Evolutionary conservation across 495 filamentous ascomycete species (phyloP), one percentile per base, ranked within the genome.

Genomic region (Aspergillus avenaceus): DNA sequence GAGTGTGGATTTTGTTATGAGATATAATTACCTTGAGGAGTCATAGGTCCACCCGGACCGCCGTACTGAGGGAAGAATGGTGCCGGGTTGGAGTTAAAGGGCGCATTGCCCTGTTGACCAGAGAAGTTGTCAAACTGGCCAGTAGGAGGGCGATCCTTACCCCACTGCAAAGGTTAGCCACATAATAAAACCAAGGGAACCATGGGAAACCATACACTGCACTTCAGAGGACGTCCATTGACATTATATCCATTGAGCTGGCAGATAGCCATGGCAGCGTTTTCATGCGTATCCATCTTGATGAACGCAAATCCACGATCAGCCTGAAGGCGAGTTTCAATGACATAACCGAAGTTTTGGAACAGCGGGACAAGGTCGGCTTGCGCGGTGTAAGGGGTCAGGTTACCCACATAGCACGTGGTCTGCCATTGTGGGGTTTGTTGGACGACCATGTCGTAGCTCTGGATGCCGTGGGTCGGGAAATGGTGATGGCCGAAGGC

Each of bases 351-450:
- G 55, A 97, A 99, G 74, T 97, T 97, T 67, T 95, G 89, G 78
- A 99, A 99, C 36, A 99, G 78, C 2, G 93, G 93, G 14, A 97
- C 86, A 9, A 99, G 79, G 59, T 99, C 93, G 58, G 88, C 90
- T 65, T 96, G 91, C 18, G 91, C 90, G 2, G 93, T 99, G 75
- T 99, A 99, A 2, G 93, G 95, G 5, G 93, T 99, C 49, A 99
- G 70, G 63, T 99, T 99, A 34, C 93, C 93, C 37, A 99, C 93
- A 59, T 99, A 99, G 76, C 89, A 93, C 26, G 93, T 99, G 4
- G 95, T 97, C 77, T 97, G 95, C 95, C 95, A 97, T 58, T 86
- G 84, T 9, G 93, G 93, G n/a, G 93, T 97, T 76, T 99, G 93
- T 64, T 81, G 81, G 28, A 95, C 87, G 55, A 99, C 88, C 91